Conservation (phyloP, 1,139 yeast genomes). For the Candida neerlandica region DNA sequence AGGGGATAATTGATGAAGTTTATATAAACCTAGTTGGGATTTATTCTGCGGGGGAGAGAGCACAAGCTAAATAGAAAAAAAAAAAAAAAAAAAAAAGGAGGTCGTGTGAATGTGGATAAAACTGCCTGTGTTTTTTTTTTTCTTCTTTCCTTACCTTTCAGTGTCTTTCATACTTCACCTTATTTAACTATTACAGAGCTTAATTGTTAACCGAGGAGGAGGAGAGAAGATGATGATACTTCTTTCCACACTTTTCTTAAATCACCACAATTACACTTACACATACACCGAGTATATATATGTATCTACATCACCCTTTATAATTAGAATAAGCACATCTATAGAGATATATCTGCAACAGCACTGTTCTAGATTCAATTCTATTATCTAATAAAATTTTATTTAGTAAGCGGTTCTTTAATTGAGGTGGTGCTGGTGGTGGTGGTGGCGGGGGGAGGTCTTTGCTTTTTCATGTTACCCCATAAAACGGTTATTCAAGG, state of each 20-base stretch:
- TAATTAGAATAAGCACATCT: no score
- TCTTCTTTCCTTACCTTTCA: background rate
- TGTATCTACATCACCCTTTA: no score
- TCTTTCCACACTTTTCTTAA: background rate
- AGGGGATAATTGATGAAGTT: background rate
- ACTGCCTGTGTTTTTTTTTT: slow-evolving; percentile 1
- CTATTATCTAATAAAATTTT: no score
- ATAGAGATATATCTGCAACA: no score
- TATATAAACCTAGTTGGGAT: background rate
- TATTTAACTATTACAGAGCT: background rate
- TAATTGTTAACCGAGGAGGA: no score
- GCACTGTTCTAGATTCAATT: no score
- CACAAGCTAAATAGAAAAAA: background rate
- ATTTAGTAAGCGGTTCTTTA: no score
- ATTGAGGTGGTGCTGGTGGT: no score
- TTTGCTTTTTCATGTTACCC: background rate
- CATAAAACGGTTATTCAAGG: slow-evolving; percentile 4
- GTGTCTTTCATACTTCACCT: background rate
- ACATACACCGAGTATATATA: no score
- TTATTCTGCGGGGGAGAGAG: slow-evolving; percentile 3
- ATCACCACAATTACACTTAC: background rate
- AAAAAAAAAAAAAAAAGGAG: background rate
- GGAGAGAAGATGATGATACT: no score
- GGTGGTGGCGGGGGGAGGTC: background rate
- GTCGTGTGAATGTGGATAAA: slow-evolving; percentile 1